Base-by-base conservation (phyloP, 2,329 filamentous ascomycete species). In the Aschersonia sp. region DNA sequence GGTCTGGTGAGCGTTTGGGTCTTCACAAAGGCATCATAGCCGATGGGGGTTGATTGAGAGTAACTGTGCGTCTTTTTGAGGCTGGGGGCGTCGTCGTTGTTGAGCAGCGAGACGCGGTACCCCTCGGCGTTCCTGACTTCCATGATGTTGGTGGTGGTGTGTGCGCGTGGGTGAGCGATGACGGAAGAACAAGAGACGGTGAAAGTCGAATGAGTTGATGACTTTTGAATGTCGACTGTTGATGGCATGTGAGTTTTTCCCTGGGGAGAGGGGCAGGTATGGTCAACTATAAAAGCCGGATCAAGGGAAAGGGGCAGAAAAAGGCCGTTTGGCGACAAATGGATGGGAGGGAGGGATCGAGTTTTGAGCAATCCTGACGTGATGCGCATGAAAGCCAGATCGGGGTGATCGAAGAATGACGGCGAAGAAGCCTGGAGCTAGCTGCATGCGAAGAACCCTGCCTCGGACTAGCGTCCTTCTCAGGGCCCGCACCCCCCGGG, bases 81-180 rank as follows among this genome's bases (percentile, higher is more conserved):
- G 49, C 48, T 46, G 31, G 48, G 45, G 20, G 32, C 10, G 48
- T 46, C 49, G 45, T 77, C 74, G 53, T 80, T 75, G 59, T 80
- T 80, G 40, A 81, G 66, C 7, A 81, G 66, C 46, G 77, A 80
- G 58, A 81, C 72, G 60, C 70, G 66, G 54, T 74, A 73, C 55
- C 77, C 77, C 42, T 70, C 66, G 43, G 76, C 73, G 60, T 80
- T 73, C 56, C 71, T 66, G 47, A 69, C 72, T 51, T 77, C 69
- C 74, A 80, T 38, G 6, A 10, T 38, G 43, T 40, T 41, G 40
- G 20, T 35, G 44, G 43, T 31, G 45, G 41, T 31, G n/a, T 44
- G 40, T 31, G 28, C 45, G 29, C 40, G 31, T 28, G 32, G 40
- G 43, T 31, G 32, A 31, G 40, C 31, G 42, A 28, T 44, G 31